A percentile compares a stretch with the other conserved stretches of the same genome.
Conservation (phyloP, 441 rosid genomes). For the Jatropha multifida region DNA sequence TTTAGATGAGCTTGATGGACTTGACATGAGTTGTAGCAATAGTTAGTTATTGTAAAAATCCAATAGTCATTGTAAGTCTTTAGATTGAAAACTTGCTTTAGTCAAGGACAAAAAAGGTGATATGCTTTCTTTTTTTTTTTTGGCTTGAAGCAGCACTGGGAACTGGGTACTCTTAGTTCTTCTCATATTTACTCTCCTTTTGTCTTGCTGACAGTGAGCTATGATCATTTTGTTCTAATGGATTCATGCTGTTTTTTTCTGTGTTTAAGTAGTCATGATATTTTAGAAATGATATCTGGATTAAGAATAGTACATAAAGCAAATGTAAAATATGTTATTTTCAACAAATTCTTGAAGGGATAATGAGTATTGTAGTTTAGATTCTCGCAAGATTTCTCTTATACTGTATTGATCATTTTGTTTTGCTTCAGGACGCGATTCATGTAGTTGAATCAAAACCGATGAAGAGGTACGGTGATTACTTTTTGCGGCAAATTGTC, state of each 20-base stretch:
- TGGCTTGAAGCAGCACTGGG: background rate
- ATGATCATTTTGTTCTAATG: background rate
- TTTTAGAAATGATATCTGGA: background rate
- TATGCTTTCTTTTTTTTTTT: background rate
- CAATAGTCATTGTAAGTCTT: background rate
- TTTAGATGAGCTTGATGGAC: background rate
- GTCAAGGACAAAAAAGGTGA: background rate
- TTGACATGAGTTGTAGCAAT: background rate
- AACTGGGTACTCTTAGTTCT: background rate
- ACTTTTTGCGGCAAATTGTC: conserved; percentile 70
- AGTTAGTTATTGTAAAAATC: background rate
- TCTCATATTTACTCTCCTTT: background rate
- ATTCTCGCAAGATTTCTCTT: background rate
- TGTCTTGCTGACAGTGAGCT: background rate
- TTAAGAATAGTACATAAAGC: background rate
- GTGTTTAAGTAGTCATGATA: background rate
- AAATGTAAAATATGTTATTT: background rate
- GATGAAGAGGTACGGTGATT: conserved; percentile 68
- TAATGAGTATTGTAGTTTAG: background rate
- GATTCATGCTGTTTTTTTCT: too few relatives aligned
- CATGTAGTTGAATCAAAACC: conserved; percentile 74
- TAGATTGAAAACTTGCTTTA: background rate
- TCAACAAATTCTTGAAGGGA: background rate
- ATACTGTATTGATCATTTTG: background rate
- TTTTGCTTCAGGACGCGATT: conserved; percentile 67